These are phyloP conservation scores for Gossypium trilobum DNA, from an alignment of 441 rosid species.

Conservation along the genomic window DNA sequence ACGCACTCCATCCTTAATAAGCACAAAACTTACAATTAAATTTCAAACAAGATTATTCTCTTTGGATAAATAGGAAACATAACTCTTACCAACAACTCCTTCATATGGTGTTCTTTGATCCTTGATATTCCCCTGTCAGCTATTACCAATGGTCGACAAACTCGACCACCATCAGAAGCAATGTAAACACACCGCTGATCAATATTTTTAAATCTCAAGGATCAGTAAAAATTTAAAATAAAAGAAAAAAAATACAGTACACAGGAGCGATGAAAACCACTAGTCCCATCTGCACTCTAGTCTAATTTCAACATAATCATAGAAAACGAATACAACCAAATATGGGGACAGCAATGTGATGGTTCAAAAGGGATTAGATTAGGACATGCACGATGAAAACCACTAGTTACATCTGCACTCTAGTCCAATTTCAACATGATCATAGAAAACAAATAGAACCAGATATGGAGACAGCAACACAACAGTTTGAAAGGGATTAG, in stretches of 20 bases:
- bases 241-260: background rate
- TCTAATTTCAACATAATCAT: background rate
- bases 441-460: background rate
- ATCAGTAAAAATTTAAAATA: conserved; percentile 21
- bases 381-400: background rate
- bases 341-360: background rate
- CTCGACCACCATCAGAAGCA: conserved; percentile 99
- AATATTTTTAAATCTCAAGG: conserved; percentile 15
- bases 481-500: background rate
- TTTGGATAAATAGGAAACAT: conserved; percentile 17
- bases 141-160: conserved; percentile 97
- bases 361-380: background rate
- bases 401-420: background rate
- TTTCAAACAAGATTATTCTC: conserved; percentile 11
- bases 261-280: background rate
- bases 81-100: conserved; percentile 63
- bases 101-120: conserved; percentile 85
- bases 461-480: background rate
- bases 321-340: background rate
- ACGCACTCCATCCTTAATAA: conserved; percentile 69
- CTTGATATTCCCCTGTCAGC: conserved; percentile 91
- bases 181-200: conserved; percentile 72
- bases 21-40: conserved; percentile 21
- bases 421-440: background rate
- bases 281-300: background rate